Base-by-base conservation (phyloP, 352 stramenopile genomes). In the Pythium dissotocum region DNA sequence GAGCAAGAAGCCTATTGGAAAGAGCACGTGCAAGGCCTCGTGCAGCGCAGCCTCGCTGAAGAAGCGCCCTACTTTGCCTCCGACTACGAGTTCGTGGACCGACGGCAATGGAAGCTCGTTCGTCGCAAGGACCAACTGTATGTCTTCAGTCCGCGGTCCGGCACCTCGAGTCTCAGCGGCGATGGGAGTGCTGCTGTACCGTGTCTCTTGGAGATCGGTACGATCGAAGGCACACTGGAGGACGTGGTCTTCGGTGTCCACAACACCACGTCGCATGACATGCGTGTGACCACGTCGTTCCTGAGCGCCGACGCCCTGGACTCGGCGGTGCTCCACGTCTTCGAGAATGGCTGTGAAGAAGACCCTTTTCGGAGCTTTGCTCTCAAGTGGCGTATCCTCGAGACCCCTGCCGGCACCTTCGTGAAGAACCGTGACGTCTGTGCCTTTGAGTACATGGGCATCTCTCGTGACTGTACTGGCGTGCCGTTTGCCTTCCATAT, bases 381-480 rank as follows among this genome's bases (percentile, higher is more conserved):
- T 8, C 52, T 75, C 69, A 75, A 75, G 56, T 75, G 69, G 69
- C 63, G 59, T 13, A 63, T 65, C 30, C 21, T 65, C n/a, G 40
- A 69, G 35, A 74, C 68, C 0, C 61, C 57, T 13, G 52, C 33
- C 1, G 49, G 60, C 4, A 61, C 21, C 18, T 56, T 74, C 24
- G 42, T 74, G 32, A 67, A 65, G 56, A 66, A 69, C 51, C 68
- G 68, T n/a, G 68, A 74, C 32, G 48, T 48, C 28, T 64, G 61
- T n/a, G 61, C 52, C 36, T 48, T 74, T 36, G 68, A 74, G 57
- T 74, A 74, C 62, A 74, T 74, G 61, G 68, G 68, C 61, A 65
- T 74, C 42, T 54, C 52, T 6, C 32, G n/a, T 8, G 68, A 74
- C 51, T 30, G 21, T 18, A 21, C 33, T 16, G 68, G 68, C 33